Conservation (phyloP, 1,284 basidiomycete species). For the Puccinia polysora region DNA sequence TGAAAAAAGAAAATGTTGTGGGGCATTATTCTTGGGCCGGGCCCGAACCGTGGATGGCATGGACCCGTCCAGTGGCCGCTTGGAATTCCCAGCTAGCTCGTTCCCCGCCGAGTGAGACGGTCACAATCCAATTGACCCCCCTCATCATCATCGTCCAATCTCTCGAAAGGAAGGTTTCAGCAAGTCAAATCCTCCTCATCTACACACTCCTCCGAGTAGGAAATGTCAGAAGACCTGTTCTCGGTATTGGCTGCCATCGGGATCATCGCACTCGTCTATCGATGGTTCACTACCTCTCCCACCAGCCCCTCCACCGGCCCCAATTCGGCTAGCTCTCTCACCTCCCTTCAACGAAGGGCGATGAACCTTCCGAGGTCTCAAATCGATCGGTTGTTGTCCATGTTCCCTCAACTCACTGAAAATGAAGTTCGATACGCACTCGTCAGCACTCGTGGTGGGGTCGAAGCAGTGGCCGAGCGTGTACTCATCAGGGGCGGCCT, state of each 20-base stretch:
- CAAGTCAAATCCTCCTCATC: too few relatives aligned
- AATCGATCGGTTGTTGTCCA: conserved; percentile 14
- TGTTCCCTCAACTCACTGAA: conserved; percentile 35
- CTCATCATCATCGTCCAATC: too few relatives aligned
- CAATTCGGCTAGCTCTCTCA: background rate
- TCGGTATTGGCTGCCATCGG: conserved; percentile 37
- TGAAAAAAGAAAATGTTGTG: too few relatives aligned
- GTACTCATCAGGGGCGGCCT: conserved; percentile 15
- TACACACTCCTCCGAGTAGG: too few relatives aligned
- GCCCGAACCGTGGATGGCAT: too few relatives aligned
- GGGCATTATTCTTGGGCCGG: too few relatives aligned
- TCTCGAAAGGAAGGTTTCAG: too few relatives aligned
- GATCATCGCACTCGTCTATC: conserved; percentile 35
- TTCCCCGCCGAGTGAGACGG: too few relatives aligned
- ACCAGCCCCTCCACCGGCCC: background rate
- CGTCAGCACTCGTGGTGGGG: conserved; percentile 8
- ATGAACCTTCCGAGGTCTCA: conserved; percentile 2
- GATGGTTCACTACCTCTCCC: conserved; percentile 28
- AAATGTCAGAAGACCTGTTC: conserved; percentile 39
- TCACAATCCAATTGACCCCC: too few relatives aligned
- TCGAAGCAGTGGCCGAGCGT: conserved; percentile 30
- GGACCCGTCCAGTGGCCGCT: too few relatives aligned
- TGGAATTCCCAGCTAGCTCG: too few relatives aligned
- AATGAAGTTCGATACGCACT: conserved; percentile 35
- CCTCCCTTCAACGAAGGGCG: conserved; percentile 27